phyloP scores from a whole-genome alignment of 2,329 filamentous ascomycete genomes.

The Chrysosporium queenslandicum region DNA sequence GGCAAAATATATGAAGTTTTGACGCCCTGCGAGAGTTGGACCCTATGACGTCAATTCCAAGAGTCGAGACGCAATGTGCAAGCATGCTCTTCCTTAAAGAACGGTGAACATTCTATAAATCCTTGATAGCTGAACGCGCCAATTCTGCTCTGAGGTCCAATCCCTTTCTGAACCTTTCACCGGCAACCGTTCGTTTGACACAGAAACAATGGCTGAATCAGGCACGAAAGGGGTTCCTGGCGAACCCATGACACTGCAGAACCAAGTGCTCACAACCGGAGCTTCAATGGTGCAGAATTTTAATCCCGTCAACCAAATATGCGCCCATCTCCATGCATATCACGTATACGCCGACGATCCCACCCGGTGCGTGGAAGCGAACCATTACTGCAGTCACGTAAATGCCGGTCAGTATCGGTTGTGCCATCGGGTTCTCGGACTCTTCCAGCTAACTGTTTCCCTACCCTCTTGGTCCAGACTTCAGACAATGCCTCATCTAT shows the following conservation, averaged over 20 bases:
- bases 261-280: conserved; percentile 31
- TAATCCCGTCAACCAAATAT: conserved; percentile 61
- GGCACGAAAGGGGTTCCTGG: conserved; percentile 21
- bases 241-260: conserved; percentile 28
- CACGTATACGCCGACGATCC: conserved; percentile 70
- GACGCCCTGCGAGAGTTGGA: neutral
- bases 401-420: conserved; percentile 44
- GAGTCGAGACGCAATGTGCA: no score
- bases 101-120: no score
- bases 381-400: conserved; percentile 76
- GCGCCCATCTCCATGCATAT: conserved; percentile 78
- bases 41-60: neutral
- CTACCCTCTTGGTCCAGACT: conserved; percentile 39
- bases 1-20: neutral
- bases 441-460: no score
- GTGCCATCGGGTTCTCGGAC: no score
- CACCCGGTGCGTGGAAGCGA: conserved; percentile 59
- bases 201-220: neutral
- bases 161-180: neutral
- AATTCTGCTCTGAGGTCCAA: neutral
- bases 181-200: neutral
- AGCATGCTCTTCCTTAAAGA: no score
- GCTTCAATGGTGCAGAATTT: conserved; percentile 42
- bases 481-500: conserved; percentile 79
- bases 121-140: neutral